These are phyloP conservation scores for Cucurbitaria berberidis DNA, from an alignment of 2,329 filamentous ascomycete species.

Conservation along the genomic window DNA sequence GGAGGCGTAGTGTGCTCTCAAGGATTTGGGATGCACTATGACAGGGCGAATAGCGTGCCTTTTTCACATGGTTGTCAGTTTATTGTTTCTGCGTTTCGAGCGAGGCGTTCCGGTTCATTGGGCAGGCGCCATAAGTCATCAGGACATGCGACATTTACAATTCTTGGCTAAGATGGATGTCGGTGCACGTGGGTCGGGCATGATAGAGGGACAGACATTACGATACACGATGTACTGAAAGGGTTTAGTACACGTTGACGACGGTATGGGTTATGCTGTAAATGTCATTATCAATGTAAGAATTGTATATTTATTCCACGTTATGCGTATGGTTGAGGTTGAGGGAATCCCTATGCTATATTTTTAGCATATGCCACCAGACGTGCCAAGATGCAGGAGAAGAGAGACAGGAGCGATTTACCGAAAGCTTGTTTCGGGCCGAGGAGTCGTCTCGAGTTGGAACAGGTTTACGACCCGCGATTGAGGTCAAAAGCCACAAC, in stretches of 20 bases:
- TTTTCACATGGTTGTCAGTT: neutral
- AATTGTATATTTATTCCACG: no score
- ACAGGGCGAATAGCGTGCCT: neutral
- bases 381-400: neutral
- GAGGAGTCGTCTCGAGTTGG: neutral
- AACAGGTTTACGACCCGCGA: no score
- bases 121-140: neutral
- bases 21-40: no score
- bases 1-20: no score
- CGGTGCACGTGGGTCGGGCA: neutral
- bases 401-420: neutral
- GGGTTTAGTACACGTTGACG: neutral
- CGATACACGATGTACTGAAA: neutral
- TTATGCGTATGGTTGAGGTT: no score
- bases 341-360: no score
- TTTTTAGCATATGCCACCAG: no score
- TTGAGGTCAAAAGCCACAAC: no score
- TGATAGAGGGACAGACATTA: neutral
- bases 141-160: neutral
- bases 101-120: neutral
- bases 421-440: neutral
- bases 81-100: neutral
- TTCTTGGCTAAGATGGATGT: neutral
- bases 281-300: no score
- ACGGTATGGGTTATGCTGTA: neutral